A percentile compares a stretch with the other conserved stretches of the same genome.
Conservation (phyloP, 805 yeast species). For the Cyberlindnera veronae region DNA sequence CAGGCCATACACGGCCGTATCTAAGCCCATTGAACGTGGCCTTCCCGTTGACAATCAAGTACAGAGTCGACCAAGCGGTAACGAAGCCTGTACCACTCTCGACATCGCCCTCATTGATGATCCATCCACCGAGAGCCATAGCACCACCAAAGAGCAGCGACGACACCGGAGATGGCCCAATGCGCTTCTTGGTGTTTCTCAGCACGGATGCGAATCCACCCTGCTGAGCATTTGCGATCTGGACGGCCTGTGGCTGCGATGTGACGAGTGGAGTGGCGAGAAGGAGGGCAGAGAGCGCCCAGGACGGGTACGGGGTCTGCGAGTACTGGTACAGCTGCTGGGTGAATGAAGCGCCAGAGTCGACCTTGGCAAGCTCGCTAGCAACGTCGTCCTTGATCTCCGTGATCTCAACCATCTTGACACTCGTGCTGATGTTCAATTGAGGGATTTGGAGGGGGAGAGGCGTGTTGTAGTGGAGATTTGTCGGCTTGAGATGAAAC, state of each 20-base stretch:
- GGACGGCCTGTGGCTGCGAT: slow-evolving; percentile 25
- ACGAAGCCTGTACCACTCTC: slow-evolving; percentile 78
- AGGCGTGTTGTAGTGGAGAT: too few species aligned
- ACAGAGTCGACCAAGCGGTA: slow-evolving; percentile 78
- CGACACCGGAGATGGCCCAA: slow-evolving; percentile 34
- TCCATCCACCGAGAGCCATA: slow-evolving; percentile 64
- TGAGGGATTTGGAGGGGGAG: too few species aligned
- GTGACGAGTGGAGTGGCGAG: slow-evolving; percentile 36
- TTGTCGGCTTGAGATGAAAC: too few species aligned
- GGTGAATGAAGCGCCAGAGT: slow-evolving; percentile 12
- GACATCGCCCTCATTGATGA: slow-evolving; percentile 72
- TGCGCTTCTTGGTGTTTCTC: slow-evolving; percentile 8
- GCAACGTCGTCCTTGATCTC: slow-evolving; percentile 22
- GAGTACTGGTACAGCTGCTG: slow-evolving; percentile 31
- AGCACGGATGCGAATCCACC: not conserved
- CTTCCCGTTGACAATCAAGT: slow-evolving; percentile 66
- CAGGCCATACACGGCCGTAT: slow-evolving; percentile 59
- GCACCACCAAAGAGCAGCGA: slow-evolving; percentile 60
- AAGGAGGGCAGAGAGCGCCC: slow-evolving; percentile 36
- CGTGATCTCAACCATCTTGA: slow-evolving; percentile 25
- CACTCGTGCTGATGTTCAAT: too few species aligned
- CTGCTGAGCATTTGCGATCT: slow-evolving; percentile 7
- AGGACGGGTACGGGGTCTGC: slow-evolving; percentile 46
- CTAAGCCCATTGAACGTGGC: slow-evolving; percentile 49
- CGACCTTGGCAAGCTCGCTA: slow-evolving; percentile 9